Base-by-base conservation (phyloP, 2,329 filamentous ascomycete genomes). In the Epicoccum sorghinum region DNA sequence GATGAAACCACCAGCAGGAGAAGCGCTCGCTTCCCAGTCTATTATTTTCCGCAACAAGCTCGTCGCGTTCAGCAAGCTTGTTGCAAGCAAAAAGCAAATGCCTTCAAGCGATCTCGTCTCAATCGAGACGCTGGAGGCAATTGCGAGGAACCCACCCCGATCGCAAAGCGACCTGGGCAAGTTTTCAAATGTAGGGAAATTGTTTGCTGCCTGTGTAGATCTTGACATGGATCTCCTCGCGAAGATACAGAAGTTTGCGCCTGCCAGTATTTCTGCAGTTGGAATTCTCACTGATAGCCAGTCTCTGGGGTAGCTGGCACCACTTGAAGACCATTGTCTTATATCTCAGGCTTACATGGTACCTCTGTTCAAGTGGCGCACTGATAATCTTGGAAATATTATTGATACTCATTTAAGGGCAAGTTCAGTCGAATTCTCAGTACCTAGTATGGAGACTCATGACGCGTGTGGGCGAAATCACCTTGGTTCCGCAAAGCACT, bases 11-110 rank as follows among this genome's bases (percentile, higher is more conserved):
- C 6, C 23, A 32, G 7, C 47, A n/a, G 24, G n/a, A 5, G 24
- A 10, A 4, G 13, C 36, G 1, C 22, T 52, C 22, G 30, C 44
- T 10, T 44, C 41, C 3, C 37, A 29, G 3, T 27, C 41, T 4
- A 44, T 47, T 14, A 61, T 70, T 24, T 58, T 66, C 23, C 59
- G 59, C 22, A 72, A 64, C 49, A 72, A 71, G 36, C 61, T 73
- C 0, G n/a, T 55, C 3, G 70, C 68, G 0, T 64, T 73, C n/a
- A 72, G 70, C 47, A 69, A 44, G 22, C 59, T 61, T 0, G 62
- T 73, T 0, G 57, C 62, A 4, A 41, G 49, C 1, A 69, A 61
- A 46, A 37, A 67, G 1, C 27, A 48, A 13, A 38, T 43, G 14
- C 4, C 32, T 1, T 27, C 51, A 14, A 57, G 53, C 1, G 40